Evolutionary conservation across 2,329 filamentous ascomycete genomes (phyloP).

Genomic region (Cladosporium sp.): DNA sequence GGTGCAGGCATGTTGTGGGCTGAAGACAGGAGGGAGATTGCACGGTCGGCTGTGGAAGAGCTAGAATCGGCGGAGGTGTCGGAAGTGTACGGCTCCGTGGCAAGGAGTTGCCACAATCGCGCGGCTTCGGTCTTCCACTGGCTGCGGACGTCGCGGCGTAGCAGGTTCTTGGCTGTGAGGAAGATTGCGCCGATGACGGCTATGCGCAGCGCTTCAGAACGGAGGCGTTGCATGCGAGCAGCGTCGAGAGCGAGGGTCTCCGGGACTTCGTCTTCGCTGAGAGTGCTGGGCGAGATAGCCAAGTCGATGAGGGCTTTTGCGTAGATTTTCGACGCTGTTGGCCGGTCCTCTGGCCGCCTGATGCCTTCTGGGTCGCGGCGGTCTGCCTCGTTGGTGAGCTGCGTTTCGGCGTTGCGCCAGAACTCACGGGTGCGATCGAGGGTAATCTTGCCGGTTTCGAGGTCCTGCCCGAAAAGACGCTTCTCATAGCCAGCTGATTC

Average conservation of each 20-base stretch:
- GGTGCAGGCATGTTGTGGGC: constrained; percentile 47
- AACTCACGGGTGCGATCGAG: constrained; percentile 60
- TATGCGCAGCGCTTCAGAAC: constrained; percentile 58
- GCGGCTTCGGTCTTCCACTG: constrained; percentile 72
- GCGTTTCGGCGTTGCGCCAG: constrained; percentile 62
- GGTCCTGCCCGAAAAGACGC: constrained; percentile 63
- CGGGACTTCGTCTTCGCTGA: constrained; percentile 54
- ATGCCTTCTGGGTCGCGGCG: constrained; percentile 66
- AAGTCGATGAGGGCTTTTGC: constrained; percentile 71
- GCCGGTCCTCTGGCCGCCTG: constrained; percentile 58
- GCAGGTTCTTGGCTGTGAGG: constrained; percentile 74
- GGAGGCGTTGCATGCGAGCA: constrained; percentile 57
- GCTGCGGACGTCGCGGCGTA: constrained; percentile 73
- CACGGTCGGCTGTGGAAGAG: constrained; percentile 33
- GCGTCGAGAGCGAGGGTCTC: constrained; percentile 70
- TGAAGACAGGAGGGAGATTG: constrained; percentile 47
- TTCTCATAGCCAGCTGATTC: constrained; percentile 70
- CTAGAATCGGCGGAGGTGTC: constrained; percentile 8
- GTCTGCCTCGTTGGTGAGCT: constrained; percentile 61
- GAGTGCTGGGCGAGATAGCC: constrained; percentile 62
- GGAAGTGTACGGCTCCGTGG: constrained; percentile 53
- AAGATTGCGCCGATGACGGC: constrained; percentile 70
- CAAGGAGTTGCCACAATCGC: constrained; percentile 66
- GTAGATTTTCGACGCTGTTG: constrained; percentile 67
- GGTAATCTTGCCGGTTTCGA: constrained; percentile 53